phyloP scores from a whole-genome alignment of 2,329 filamentous ascomycete genomes.

The Microthyrium microscopicum region DNA sequence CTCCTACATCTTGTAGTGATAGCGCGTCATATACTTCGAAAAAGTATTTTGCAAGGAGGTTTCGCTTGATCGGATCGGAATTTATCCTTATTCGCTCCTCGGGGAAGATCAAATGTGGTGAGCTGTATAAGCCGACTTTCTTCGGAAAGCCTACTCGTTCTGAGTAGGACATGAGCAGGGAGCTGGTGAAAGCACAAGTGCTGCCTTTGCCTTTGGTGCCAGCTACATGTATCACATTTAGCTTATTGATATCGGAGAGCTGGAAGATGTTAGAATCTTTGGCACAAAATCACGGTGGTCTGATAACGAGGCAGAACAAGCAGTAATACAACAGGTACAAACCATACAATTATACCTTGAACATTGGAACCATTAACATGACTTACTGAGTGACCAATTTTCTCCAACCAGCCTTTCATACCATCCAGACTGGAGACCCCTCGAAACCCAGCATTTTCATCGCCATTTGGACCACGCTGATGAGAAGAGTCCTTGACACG shows the following conservation, averaged over 20 bases:
- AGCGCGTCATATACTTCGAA: conserved; percentile 68
- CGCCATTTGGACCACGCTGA: conserved; percentile 3
- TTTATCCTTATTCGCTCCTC: conserved; percentile 74
- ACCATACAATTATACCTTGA: too few relatives aligned
- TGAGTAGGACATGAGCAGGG: conserved; percentile 47
- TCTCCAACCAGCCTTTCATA: conserved; percentile 11
- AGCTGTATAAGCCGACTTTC: conserved; percentile 67
- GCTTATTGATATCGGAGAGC: conserved; percentile 42
- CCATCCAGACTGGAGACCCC: conserved; percentile 10
- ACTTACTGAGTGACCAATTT: conserved; percentile 8
- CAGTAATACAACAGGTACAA: too few relatives aligned
- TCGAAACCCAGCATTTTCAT: conserved; percentile 7
- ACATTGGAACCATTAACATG: too few relatives aligned
- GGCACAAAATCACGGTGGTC: too few relatives aligned
- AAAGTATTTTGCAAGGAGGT: conserved; percentile 58
- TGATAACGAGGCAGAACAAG: too few relatives aligned
- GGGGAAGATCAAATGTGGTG: conserved; percentile 68
- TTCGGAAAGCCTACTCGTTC: conserved; percentile 37
- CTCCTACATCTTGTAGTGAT: conserved; percentile 14
- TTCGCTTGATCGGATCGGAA: conserved; percentile 50
- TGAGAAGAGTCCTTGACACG: conserved; percentile 1
- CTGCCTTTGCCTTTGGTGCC: conserved; percentile 97
- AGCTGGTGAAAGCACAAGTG: conserved; percentile 70
- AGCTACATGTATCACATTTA: conserved; percentile 76
- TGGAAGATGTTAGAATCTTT: conserved; percentile 14